Evolutionary conservation across 2,329 filamentous ascomycete species (phyloP).

Genomic region (Aspergillus clavatus): DNA sequence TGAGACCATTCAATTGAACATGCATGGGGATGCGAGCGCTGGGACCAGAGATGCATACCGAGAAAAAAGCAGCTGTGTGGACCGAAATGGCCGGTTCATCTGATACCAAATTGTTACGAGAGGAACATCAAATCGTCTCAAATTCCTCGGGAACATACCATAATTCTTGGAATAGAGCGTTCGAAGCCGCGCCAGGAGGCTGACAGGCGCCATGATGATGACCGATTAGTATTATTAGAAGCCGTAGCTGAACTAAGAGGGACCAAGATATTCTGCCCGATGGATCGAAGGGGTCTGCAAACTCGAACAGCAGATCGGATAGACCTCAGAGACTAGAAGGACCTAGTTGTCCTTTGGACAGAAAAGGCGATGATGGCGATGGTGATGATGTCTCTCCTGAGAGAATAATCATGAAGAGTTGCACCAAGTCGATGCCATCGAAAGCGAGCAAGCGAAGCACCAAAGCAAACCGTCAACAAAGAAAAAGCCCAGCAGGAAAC

Average conservation of each 20-base stretch:
- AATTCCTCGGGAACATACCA: slow-evolving; percentile 19
- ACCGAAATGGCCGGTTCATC: slow-evolving; percentile 37
- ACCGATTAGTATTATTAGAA: no score
- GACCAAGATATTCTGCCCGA: no score
- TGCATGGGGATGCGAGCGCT: slow-evolving; percentile 1
- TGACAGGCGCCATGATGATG: slow-evolving; percentile 30
- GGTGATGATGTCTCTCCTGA: not conserved
- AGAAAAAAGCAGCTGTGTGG: slow-evolving; percentile 34
- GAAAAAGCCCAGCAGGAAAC: slow-evolving; percentile 1
- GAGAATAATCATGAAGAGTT: not conserved
- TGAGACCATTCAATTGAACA: no score
- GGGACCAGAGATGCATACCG: slow-evolving; percentile 28
- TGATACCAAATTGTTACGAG: slow-evolving; percentile 16
- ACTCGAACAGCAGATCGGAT: not conserved
- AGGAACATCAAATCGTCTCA: not conserved
- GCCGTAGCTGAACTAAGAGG: no score
- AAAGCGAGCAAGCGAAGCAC: not conserved
- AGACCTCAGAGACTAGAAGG: not conserved
- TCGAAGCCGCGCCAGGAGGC: slow-evolving; percentile 29
- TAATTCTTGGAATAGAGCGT: slow-evolving; percentile 30
- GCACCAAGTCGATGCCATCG: not conserved
- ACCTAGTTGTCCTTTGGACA: not conserved
- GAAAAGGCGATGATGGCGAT: slow-evolving; percentile 2
- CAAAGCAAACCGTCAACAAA: slow-evolving; percentile 4
- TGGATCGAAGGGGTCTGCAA: no score